These are phyloP conservation scores for Leccinum subtestaceum DNA, from an alignment of 768 basidiomycete species.

Conservation along the genomic window DNA sequence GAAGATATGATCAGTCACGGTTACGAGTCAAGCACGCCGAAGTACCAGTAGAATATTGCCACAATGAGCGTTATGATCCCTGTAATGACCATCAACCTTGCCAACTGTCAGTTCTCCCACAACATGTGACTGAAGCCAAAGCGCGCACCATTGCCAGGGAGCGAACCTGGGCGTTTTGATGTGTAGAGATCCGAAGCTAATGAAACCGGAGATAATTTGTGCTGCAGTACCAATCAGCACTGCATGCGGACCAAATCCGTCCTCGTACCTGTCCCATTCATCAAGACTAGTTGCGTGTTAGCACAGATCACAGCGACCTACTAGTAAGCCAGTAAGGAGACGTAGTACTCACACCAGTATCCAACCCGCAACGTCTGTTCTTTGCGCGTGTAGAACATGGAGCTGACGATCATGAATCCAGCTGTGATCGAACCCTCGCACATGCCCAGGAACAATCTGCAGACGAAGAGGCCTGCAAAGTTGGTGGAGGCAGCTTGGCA, in stretches of 20 bases:
- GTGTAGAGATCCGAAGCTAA: constrained; percentile 64
- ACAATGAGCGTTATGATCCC: constrained; percentile 56
- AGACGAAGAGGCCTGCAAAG: constrained; percentile 62
- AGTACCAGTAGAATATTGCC: constrained; percentile 54
- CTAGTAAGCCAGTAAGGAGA: background rate
- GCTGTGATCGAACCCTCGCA: constrained; percentile 75
- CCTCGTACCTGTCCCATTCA: constrained; percentile 64
- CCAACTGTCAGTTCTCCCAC: background rate
- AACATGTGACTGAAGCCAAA: background rate
- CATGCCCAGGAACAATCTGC: constrained; percentile 64
- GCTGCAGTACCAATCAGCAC: constrained; percentile 38
- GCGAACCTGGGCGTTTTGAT: constrained; percentile 55
- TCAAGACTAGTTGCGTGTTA: constrained; percentile 48
- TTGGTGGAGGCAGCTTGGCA: constrained; percentile 69
- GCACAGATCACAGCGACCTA: background rate
- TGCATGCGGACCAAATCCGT: background rate
- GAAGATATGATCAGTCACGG: constrained; percentile 1
- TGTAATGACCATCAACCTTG: constrained; percentile 70
- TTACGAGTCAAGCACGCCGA: background rate
- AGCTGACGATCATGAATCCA: constrained; percentile 73
- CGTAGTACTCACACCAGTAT: constrained; percentile 66
- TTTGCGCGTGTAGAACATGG: constrained; percentile 75
- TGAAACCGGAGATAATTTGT: constrained; percentile 70
- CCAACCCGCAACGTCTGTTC: constrained; percentile 71
- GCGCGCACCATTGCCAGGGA: constrained; percentile 69